Evolutionary conservation across 2,329 filamentous ascomycete genomes (phyloP), one percentile per base, ranked within the genome.

Genomic region (Fusarium sp.): DNA sequence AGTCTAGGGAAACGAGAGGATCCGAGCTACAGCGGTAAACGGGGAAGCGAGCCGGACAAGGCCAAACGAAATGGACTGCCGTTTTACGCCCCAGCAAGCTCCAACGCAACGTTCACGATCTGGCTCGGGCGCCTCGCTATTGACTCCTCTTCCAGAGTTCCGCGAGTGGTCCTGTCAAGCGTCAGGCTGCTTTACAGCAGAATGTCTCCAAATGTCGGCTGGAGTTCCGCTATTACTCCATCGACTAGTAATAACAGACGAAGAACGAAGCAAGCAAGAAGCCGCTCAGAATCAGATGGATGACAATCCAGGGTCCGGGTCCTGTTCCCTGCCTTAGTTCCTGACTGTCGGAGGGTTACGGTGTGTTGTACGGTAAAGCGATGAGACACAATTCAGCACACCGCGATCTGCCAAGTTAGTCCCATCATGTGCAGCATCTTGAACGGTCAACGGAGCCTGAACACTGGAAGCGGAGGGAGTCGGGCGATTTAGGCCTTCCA

Each of bases 1-100:
- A 74, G 69, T 63, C 73, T 63, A 74, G 67, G 73, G 72, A 72
- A 63, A 74, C 66, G 60, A 72, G 58, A 66, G 62, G 53, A 53
- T 45, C 58, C 43, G 50, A 54, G 50, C 63, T 59, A 70, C 66
- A 62, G 64, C 57, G 57, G 49, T 37, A 66, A 60, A 72, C 69
- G 71, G 72, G 72, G 73, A 75, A 66, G 59, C 63, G 63, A 73
- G 59, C 69, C 72, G 72, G 68, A 50, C 64, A 63, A 71, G 71
- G 49, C 62, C 67, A 74, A 72, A 71, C 60, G 66, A 75, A 69
- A 71, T 63, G 64, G 53, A 70, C 51, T 67, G 55, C 73, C 67
- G 72, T 75, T 74, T 75, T 60, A 59, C 42, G 69, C 68, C 69
- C 65, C 41, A 50, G 65, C 47, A 58, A 54, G 46, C 48, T 68